These are phyloP conservation scores for Penicillium sp. DNA, from an alignment of 2,329 filamentous ascomycete species.

Conservation along the genomic window DNA sequence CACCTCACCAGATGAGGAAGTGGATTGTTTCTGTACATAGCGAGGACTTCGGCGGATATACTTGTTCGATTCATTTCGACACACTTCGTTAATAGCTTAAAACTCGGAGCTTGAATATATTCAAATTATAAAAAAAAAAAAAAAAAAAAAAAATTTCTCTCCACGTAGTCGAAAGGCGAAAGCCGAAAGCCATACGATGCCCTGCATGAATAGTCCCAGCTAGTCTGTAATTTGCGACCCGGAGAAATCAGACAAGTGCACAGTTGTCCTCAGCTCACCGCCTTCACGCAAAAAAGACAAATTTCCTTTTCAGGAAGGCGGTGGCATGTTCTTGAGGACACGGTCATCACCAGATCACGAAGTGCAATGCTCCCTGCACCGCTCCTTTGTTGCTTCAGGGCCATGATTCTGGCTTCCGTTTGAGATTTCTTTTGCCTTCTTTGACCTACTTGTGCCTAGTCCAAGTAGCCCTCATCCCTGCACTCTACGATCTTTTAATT, in stretches of 20 bases:
- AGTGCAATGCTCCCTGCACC: constrained; percentile 25
- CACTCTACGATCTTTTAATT: constrained; percentile 26
- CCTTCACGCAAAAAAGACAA: constrained; percentile 8
- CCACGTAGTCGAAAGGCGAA: not conserved
- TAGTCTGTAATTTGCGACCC: not conserved
- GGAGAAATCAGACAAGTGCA: constrained; percentile 4
- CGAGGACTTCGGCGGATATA: constrained; percentile 14
- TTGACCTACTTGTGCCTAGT: constrained; percentile 3
- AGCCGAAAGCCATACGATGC: not conserved
- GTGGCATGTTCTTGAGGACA: constrained; percentile 35
- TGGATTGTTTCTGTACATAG: constrained; percentile 7
- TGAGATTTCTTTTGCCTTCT: constrained; percentile 1
- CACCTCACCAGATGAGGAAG: not conserved
- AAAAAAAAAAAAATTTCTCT: not conserved
- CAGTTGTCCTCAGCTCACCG: constrained; percentile 21
- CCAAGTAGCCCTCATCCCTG: constrained; percentile 19
- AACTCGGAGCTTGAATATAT: not conserved
- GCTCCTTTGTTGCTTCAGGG: constrained; percentile 22
- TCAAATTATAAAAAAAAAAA: not conserved
- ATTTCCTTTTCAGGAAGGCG: constrained; percentile 24
- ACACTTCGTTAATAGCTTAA: not conserved
- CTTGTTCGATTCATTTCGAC: constrained; percentile 3
- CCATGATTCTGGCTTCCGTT: constrained; percentile 11
- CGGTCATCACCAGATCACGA: constrained; percentile 38
- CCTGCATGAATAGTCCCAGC: not conserved